phyloP scores from a whole-genome alignment of 148 eudicot genomes.

The Chenopodium quinoa region DNA sequence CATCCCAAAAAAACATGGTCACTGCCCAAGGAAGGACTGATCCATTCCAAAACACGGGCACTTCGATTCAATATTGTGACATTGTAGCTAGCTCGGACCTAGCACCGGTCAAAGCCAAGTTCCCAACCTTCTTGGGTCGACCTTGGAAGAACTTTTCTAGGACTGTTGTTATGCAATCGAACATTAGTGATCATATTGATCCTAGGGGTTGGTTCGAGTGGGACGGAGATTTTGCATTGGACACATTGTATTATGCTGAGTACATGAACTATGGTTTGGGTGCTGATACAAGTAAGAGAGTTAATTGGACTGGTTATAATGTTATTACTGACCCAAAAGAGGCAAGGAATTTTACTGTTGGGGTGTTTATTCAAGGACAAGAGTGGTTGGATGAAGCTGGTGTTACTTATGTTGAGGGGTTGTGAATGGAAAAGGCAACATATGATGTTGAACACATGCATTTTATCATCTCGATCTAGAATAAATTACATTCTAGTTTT shows the following conservation, averaged over 20 bases:
- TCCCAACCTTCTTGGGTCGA: constrained; percentile 31
- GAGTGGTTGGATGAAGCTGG: constrained; percentile 28
- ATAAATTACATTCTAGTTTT: no score
- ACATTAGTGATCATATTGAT: constrained; percentile 17
- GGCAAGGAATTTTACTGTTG: constrained; percentile 30
- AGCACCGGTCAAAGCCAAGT: constrained; percentile 11
- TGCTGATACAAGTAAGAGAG: constrained; percentile 22
- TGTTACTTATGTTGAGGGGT: constrained; percentile 25
- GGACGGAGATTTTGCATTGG: constrained; percentile 24
- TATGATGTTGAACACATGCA: no score
- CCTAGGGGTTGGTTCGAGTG: constrained; percentile 33
- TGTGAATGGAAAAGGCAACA: not conserved
- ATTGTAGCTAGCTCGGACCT: constrained; percentile 21
- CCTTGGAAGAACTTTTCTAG: constrained; percentile 40
- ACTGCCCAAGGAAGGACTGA: constrained; percentile 35
- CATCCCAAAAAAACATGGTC: constrained; percentile 30
- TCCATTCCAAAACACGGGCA: constrained; percentile 34
- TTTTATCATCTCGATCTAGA: no score
- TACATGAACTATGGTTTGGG: constrained; percentile 28
- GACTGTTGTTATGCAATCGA: constrained; percentile 32
- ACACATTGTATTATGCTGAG: constrained; percentile 28
- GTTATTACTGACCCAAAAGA: not conserved
- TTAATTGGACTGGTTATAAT: constrained; percentile 32
- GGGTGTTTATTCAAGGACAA: constrained; percentile 29
- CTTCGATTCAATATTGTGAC: constrained; percentile 22